These are phyloP conservation scores for Parathielavia appendiculata DNA, from an alignment of 495 filamentous ascomycete genomes.

Conservation along the genomic window DNA sequence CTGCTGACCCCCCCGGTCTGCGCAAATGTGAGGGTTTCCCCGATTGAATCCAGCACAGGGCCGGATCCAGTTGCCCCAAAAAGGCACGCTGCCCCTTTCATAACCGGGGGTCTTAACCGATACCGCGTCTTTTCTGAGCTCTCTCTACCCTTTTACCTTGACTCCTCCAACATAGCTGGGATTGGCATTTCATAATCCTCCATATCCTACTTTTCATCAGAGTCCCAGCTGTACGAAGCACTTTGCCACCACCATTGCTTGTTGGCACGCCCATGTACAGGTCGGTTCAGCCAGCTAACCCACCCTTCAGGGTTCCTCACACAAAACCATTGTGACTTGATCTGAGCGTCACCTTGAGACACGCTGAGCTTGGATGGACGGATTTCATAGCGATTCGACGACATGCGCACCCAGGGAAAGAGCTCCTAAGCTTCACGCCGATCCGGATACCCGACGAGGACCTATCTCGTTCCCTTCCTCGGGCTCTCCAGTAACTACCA, in stretches of 20 bases:
- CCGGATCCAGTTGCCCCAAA: constrained; percentile 1
- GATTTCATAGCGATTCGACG: not conserved
- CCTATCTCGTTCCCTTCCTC: not conserved
- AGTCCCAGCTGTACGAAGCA: not conserved
- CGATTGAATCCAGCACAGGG: constrained; percentile 17
- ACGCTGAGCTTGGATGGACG: not conserved
- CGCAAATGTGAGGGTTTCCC: constrained; percentile 18
- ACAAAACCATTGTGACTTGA: not conserved
- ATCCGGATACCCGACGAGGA: not conserved
- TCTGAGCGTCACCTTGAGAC: not conserved
- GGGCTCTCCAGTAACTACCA: not conserved
- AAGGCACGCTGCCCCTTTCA: constrained; percentile 12
- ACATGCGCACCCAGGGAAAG: not conserved
- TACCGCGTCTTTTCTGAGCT: constrained; percentile 9
- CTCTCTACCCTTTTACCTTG: not conserved
- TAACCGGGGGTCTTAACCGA: constrained; percentile 14
- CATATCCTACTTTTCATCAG: not conserved
- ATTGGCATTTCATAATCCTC: not conserved
- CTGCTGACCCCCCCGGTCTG: constrained; percentile 12
- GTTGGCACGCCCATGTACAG: not conserved
- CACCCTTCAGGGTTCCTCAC: not conserved
- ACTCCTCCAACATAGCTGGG: constrained; percentile 5
- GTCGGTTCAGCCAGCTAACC: not conserved
- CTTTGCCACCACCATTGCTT: too few species aligned
- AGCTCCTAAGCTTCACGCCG: not conserved